Evolutionary conservation across 208 protist genomes (phyloP), one percentile per base, ranked within the genome.

Genomic region (Phytomonas sp.): DNA sequence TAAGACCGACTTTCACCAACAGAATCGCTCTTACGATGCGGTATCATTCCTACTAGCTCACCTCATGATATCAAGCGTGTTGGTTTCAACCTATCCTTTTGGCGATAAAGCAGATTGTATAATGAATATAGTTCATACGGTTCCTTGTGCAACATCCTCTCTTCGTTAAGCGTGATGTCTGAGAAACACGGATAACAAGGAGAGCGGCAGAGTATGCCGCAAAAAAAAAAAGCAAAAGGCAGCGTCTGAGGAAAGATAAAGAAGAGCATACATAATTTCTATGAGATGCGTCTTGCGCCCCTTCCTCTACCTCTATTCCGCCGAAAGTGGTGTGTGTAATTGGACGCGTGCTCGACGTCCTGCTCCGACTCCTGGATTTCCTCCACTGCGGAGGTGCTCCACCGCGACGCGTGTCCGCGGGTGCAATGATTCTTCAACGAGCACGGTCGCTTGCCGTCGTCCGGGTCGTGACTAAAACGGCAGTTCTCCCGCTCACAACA

Each of bases 381-480:
- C 29, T 83, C 78, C 61, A 74, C 76, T 16, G 32, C 67, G 2
- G 77, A 87, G 60, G 62, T 69, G 30, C 73, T 77, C 85, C 89
- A 91, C 0, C 89, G 89, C 29, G 45, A 63, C 12, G 86, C 79
- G 72, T 94, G 86, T 29, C 81, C 84, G 16, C 71, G 67, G 19
- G 63, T 75, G 77, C 85, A 94, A 36, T 66, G 29, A 62, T 76
- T 75, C 66, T 89, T 92, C 29, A 75, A 75, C 19, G 84, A 94
- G 72, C 89, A 92, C 8, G 87, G 84, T 2, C 80, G 71, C 37
- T 79, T 80, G 33, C 81, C 77, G 70, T 92, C 85, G 60, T 91
- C 87, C 0, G 64, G 23, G n/a, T 91, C 85, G 69, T 94, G 89
- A 61, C 81, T 86, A 56, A 84, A 92, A 29, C 70, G 75, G 70